Conservation (phyloP, 345 rosid genomes). For the Noccaea bulbosa region DNA sequence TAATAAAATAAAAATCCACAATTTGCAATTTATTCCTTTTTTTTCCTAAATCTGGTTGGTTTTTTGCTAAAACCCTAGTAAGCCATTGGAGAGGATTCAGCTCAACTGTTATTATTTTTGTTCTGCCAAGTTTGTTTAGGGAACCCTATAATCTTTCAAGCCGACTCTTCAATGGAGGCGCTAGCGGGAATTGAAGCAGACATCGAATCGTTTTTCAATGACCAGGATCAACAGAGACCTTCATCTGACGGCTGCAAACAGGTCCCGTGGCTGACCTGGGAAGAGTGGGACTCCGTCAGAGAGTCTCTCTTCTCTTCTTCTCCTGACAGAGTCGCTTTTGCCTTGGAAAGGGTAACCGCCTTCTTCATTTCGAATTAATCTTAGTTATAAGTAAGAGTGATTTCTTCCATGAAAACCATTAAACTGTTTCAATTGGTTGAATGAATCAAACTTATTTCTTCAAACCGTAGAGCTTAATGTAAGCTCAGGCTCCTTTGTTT, state of each 20-base stretch:
- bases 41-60: not conserved
- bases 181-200: conserved; percentile 51
- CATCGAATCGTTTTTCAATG: conserved; percentile 31
- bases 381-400: not conserved
- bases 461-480: conserved; percentile 9
- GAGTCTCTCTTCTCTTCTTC: conserved; percentile 83
- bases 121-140: not conserved
- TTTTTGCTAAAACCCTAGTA: conserved; percentile 36
- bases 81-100: conserved; percentile 29
- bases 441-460: conserved; percentile 23
- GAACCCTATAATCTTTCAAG: conserved; percentile 10
- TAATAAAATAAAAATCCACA: not conserved
- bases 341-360: conserved; percentile 65
- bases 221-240: conserved; percentile 42
- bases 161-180: conserved; percentile 47
- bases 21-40: conserved; percentile 10
- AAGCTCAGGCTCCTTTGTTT: not conserved
- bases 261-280: conserved; percentile 95
- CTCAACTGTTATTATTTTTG: not conserved
- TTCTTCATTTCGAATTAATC: not conserved
- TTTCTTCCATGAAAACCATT: not conserved
- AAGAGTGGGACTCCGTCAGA: conserved; percentile 85
- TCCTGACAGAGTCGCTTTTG: conserved; percentile 52
- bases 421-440: not conserved
- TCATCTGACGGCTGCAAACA: conserved; percentile 55